Percentiles rank a stretch among this genome's conserved stretches.
Evolutionary conservation across 306 rosid species (phyloP).

Genomic region (Prunus dulcis): DNA sequence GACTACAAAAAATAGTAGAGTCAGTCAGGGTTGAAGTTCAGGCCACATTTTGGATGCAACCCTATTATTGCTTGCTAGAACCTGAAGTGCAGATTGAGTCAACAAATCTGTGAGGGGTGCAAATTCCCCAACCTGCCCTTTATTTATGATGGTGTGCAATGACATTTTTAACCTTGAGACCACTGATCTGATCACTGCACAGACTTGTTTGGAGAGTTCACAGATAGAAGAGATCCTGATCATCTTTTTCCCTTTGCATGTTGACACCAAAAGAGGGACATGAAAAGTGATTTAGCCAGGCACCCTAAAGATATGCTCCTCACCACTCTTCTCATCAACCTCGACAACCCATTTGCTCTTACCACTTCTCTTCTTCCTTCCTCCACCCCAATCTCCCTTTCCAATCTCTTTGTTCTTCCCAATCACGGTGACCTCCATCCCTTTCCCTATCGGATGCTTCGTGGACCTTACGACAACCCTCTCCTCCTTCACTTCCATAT

Average conservation of each 20-base stretch:
- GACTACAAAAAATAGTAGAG: neutral
- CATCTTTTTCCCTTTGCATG: neutral
- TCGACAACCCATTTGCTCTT: constrained; percentile 59
- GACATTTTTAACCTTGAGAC: neutral
- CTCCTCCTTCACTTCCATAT: constrained; percentile 33
- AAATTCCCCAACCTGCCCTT: neutral
- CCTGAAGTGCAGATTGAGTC: neutral
- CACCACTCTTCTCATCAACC: constrained; percentile 68
- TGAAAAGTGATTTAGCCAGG: constrained; percentile 14
- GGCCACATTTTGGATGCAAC: neutral
- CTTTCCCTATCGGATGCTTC: constrained; percentile 51
- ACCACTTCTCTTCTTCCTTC: constrained; percentile 11
- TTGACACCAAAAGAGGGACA: neutral
- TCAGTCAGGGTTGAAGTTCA: neutral
- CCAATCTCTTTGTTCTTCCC: constrained; percentile 23
- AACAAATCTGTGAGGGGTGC: neutral
- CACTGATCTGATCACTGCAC: neutral
- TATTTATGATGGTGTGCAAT: neutral
- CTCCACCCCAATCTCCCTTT: constrained; percentile 12
- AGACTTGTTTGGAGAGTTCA: neutral
- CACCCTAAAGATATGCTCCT: constrained; percentile 60
- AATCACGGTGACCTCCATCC: constrained; percentile 53
- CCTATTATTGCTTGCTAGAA: neutral
- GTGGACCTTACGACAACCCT: constrained; percentile 43
- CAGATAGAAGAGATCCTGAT: neutral